These are phyloP conservation scores for Umbelopsis isabellina DNA, from an alignment of 192 early-diverging fungal genomes.

Conservation along the genomic window DNA sequence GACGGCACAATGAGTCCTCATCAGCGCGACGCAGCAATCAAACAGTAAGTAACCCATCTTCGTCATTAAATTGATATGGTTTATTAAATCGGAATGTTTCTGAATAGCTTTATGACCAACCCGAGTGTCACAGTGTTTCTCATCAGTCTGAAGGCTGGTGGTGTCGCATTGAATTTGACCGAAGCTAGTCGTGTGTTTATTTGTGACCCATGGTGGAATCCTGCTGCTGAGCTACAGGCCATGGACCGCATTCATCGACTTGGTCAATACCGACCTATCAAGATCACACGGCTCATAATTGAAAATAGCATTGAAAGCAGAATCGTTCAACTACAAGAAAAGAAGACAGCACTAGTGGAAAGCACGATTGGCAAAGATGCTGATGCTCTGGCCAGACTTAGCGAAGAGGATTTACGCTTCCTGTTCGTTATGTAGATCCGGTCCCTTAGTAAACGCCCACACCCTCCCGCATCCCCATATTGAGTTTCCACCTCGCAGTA, in stretches of 20 bases:
- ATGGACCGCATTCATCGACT: slow-evolving; percentile 95
- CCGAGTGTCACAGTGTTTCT: slow-evolving; percentile 87
- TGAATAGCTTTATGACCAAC: slow-evolving; percentile 69
- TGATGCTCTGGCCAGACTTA: slow-evolving; percentile 71
- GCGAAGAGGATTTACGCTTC: slow-evolving; percentile 82
- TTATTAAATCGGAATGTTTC: neutral
- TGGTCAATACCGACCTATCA: slow-evolving; percentile 89
- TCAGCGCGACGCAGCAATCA: slow-evolving; percentile 73
- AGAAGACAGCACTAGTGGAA: slow-evolving; percentile 89
- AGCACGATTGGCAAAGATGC: slow-evolving; percentile 86
- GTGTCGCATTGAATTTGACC: slow-evolving; percentile 90
- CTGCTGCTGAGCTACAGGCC: slow-evolving; percentile 63
- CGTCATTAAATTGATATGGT: neutral
- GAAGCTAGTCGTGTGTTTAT: slow-evolving; percentile 86
- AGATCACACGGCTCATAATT: slow-evolving; percentile 87
- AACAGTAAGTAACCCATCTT: slow-evolving; percentile 35
- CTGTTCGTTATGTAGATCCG: slow-evolving; percentile 72
- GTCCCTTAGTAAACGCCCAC: neutral
- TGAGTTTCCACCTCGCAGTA: neutral
- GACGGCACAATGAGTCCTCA: slow-evolving; percentile 88
- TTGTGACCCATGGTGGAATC: slow-evolving; percentile 67
- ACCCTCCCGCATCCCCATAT: neutral
- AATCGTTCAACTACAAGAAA: slow-evolving; percentile 91
- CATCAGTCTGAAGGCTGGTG: slow-evolving; percentile 89
- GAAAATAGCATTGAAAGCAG: slow-evolving; percentile 92